Evolutionary conservation across 495 filamentous ascomycete species (phyloP).

Genomic region (Penicillium antarcticum): DNA sequence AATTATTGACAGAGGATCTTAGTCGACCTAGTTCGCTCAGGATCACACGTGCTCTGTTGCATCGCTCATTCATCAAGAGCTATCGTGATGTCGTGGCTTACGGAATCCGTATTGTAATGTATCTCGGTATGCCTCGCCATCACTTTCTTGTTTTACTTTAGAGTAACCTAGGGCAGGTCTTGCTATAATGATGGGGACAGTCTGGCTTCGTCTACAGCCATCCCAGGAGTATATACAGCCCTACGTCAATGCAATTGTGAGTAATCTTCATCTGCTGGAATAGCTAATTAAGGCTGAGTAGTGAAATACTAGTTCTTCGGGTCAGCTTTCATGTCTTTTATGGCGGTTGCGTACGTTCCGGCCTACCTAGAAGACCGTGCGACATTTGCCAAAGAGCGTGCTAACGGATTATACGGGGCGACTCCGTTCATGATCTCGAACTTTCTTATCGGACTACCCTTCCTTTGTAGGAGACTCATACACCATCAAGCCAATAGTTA

Average conservation of each 20-base stretch:
- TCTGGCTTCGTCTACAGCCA: constrained; percentile 68
- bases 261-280: constrained; percentile 4
- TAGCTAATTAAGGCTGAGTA: no score
- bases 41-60: constrained; percentile 54
- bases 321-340: constrained; percentile 85
- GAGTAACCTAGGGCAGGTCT: constrained; percentile 39
- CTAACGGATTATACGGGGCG: constrained; percentile 75
- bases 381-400: constrained; percentile 71
- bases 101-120: constrained; percentile 79
- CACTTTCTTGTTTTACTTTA: no score
- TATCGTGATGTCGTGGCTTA: constrained; percentile 80
- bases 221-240: constrained; percentile 68
- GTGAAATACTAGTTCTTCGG: constrained; percentile 78
- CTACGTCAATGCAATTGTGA: constrained; percentile 71
- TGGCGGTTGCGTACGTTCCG: constrained; percentile 82
- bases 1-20: constrained; percentile 17
- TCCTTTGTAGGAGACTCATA: constrained; percentile 49
- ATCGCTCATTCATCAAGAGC: constrained; percentile 73
- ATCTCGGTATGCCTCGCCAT: constrained; percentile 51
- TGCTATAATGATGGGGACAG: constrained; percentile 84
- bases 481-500: no score
- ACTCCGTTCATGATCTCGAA: constrained; percentile 70
- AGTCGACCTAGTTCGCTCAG: constrained; percentile 16
- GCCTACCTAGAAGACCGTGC: constrained; percentile 74
- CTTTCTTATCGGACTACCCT: constrained; percentile 78